Evolutionary conservation across 2,329 filamentous ascomycete species (phyloP), one percentile per base, ranked within the genome.

Genomic region (Phialophora tarda): DNA sequence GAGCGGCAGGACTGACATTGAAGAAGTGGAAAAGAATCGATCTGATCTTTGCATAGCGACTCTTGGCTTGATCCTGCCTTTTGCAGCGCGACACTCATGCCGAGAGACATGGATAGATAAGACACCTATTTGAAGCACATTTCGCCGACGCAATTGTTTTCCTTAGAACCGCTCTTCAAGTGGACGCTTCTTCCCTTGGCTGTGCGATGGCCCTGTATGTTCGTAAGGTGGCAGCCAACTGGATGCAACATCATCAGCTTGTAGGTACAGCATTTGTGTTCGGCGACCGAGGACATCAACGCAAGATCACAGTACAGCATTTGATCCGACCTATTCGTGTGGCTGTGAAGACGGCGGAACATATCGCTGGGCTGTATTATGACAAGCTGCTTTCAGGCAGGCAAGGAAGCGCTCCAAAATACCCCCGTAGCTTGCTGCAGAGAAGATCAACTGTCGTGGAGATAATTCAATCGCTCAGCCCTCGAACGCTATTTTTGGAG

Each of bases 401-500:
- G 38, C 38, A 2, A n/a, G 32, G 3, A 11, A 1, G 32, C 32
- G 11, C 32, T 12, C 10, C 10, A 4, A 21, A 44, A 3, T 44
- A n/a, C 38, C 6, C 6, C 1, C 14, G 14, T 21, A 6, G 38
- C 17, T 0, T n/a, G 17, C 14, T 44, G 38, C 6, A 44, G 12
- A 41, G 6, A 17, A 44, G 17, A 44, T 17, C 17, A 8, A 8
- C 5, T 7, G 17, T 44, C 38, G 38, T 21, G 14, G 7, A 44
- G 38, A 44, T 44, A 55, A 4, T 28, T 17, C 12, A 55, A 34
- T 21, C 26, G 48, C 48, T 26, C 23, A 2, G 10, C 24, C 58
- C 44, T 60, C 10, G 47, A 24, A 53, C 2, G 30, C 58, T 61
- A 61, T 61, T 61, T 61, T 53, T 61, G 50, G 59, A 61, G n/a